Base-by-base conservation (phyloP, 192 early-diverging fungal genomes). In the Backusella mclennaniae region DNA sequence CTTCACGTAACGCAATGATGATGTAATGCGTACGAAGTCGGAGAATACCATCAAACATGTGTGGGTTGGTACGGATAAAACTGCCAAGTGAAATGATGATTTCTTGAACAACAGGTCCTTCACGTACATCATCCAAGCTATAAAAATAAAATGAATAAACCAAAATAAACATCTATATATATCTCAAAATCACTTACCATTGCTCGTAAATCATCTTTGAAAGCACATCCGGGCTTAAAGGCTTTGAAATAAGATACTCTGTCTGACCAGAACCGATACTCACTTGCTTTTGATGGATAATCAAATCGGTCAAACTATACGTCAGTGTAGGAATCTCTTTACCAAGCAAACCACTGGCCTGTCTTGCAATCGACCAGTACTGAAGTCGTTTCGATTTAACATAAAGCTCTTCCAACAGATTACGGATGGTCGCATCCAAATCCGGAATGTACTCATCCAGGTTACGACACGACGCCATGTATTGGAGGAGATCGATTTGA, bases 1-100 rank as follows among this genome's bases (percentile, higher is more conserved):
- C 95, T 74, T 96, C 95, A 38, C 95, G 85, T 79, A 96, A 85
- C 11, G 95, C 95, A 85, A 95, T 92, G 38, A 96, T 90, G 66
- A 96, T 87, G 73, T 90, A 92, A 79, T 95, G 93, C 0, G 91
- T 94, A 29, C 95, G 90, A 19, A 96, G 85, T 39, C 92, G 83
- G 82, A 95, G 87, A 74, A 96, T 95, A 69, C 95, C 95, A 31
- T 93, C 89, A 85, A 96, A 96, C 79, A 94, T 84, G 3, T 71
- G 73, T 0, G 92, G 90, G 9, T 84, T 82, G 19, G 89, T 86
- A 3, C 92, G 87, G 33, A 95, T 91, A 42, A 96, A 85, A 5
- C 88, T 90, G 4, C 93, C 94, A 11, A 95, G 83, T 69, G 92
- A 94, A 17, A 91, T 94, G 23, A 96, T 84, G 26, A 96, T 85